Percentiles rank a stretch among this genome's conserved stretches.
phyloP scores from a whole-genome alignment of 495 filamentous ascomycete genomes.

The Astrothelium subdiscretum region DNA sequence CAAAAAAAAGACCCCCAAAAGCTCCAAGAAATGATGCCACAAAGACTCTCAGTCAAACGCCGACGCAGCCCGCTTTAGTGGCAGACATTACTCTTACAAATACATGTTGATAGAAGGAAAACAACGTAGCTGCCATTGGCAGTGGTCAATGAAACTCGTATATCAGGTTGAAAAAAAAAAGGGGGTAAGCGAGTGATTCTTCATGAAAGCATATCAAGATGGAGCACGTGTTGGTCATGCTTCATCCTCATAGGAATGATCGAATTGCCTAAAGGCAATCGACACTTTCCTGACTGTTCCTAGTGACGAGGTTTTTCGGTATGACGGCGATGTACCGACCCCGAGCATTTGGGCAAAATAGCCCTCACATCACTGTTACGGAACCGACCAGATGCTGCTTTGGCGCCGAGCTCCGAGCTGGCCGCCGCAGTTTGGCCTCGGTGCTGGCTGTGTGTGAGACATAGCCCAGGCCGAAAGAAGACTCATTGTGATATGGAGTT shows the following conservation, averaged over 20 bases:
- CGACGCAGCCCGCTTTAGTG: background rate
- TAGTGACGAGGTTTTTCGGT: no score
- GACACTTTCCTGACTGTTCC: no score
- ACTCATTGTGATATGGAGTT: background rate
- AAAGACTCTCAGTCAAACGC: no score
- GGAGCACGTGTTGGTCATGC: background rate
- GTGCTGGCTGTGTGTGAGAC: background rate
- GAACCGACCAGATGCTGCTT: no score
- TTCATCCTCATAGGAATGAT: no score
- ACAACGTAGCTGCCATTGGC: background rate
- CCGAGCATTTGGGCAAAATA: no score
- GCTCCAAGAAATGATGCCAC: background rate
- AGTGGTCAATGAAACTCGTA: background rate
- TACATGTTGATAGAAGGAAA: background rate
- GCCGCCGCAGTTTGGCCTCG: background rate
- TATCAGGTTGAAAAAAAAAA: no score
- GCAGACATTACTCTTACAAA: constrained; percentile 2
- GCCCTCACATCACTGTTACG: no score
- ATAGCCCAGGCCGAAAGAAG: background rate
- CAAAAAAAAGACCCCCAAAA: background rate
- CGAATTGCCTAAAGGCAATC: no score
- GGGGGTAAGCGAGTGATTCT: background rate
- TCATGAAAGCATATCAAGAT: background rate
- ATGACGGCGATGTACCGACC: no score
- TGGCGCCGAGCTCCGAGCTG: no score